Percentiles rank a stretch among this genome's conserved stretches.
Evolutionary conservation across 2,329 filamentous ascomycete genomes (phyloP).

Genomic region (Dothideomycetes sp.): DNA sequence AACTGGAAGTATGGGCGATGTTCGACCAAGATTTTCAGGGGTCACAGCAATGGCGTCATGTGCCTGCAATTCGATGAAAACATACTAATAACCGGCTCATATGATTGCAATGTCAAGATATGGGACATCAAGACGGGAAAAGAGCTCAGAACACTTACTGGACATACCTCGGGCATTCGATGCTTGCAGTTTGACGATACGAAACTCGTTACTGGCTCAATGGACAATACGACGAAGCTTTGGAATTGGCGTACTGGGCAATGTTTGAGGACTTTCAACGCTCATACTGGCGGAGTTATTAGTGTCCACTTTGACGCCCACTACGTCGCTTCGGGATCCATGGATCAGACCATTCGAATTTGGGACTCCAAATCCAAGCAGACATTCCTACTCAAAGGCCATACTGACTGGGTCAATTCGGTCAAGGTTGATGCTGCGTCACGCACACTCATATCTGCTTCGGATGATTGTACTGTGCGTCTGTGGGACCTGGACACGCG

Average conservation of each 20-base stretch:
- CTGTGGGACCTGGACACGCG: conserved; percentile 88
- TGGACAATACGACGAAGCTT: conserved; percentile 80
- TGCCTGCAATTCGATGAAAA: conserved; percentile 75
- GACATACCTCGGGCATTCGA: conserved; percentile 75
- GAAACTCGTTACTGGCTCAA: conserved; percentile 81
- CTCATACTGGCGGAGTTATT: conserved; percentile 75
- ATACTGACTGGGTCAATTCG: conserved; percentile 94
- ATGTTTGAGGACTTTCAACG: conserved; percentile 69
- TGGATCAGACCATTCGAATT: conserved; percentile 82
- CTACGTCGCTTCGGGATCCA: conserved; percentile 77
- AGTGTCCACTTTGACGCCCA: conserved; percentile 79
- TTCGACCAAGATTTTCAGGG: conserved; percentile 72
- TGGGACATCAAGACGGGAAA: conserved; percentile 89
- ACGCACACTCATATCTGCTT: conserved; percentile 80
- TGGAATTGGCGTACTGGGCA: conserved; percentile 96
- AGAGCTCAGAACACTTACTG: conserved; percentile 72
- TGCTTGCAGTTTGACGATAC: conserved; percentile 88
- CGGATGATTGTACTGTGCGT: conserved; percentile 79
- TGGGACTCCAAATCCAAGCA: conserved; percentile 85
- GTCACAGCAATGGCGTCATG: conserved; percentile 81
- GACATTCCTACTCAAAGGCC: conserved; percentile 70
- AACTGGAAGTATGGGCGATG: conserved; percentile 97
- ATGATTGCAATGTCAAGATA: conserved; percentile 89
- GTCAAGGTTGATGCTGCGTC: conserved; percentile 76
- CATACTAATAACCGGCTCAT: conserved; percentile 86